Percentiles rank a stretch among this genome's conserved stretches.
Conservation (phyloP, 2,329 filamentous ascomycete genomes). For the Didymella sp. region DNA sequence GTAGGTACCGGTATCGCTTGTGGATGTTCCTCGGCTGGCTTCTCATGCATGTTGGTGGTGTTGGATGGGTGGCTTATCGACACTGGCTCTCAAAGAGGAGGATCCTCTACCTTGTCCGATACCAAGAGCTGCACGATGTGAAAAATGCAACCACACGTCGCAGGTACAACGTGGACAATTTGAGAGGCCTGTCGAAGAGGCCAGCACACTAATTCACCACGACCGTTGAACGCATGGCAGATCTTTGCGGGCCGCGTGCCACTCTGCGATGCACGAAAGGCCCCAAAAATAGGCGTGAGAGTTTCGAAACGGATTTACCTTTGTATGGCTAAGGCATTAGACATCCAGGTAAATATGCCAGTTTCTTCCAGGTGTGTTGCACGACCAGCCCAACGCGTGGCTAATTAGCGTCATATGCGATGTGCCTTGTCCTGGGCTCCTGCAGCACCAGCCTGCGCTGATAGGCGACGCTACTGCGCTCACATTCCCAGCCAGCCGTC, state of each 20-base stretch:
- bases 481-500: conserved; percentile 24
- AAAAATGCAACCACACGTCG: conserved; percentile 15
- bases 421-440: conserved; percentile 23
- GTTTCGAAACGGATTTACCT: conserved; percentile 31
- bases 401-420: conserved; percentile 27
- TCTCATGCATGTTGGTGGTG: conserved; percentile 6
- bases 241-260: conserved; percentile 25
- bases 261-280: conserved; percentile 17
- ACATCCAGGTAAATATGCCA: conserved; percentile 26
- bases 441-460: conserved; percentile 25
- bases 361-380: conserved; percentile 16
- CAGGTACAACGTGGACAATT: conserved; percentile 26
- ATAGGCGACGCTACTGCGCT: conserved; percentile 19
- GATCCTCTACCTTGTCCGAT: conserved; percentile 18
- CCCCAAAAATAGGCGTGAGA: conserved; percentile 42
- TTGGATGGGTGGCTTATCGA: conserved; percentile 8
- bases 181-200: conserved; percentile 12
- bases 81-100: conserved; percentile 9
- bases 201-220: conserved; percentile 19
- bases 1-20: conserved; percentile 4
- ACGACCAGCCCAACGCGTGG: conserved; percentile 22
- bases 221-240: conserved; percentile 22
- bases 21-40: conserved; percentile 8
- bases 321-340: conserved; percentile 20
- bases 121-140: conserved; percentile 15